Conservation (phyloP, 1,284 basidiomycete genomes). For the Sanghuangporus baumii region DNA sequence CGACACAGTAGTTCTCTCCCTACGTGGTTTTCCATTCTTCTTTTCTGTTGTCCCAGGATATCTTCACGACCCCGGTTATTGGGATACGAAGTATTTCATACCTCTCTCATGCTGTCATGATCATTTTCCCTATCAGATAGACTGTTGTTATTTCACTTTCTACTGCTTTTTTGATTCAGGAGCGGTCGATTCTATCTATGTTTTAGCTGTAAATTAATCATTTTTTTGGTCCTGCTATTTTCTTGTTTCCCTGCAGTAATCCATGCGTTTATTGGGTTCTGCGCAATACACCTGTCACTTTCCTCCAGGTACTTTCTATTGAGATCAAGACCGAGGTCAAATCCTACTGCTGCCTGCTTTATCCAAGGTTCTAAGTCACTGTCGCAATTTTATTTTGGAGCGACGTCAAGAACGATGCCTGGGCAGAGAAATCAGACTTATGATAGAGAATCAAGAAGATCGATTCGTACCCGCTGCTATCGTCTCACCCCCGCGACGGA, state of each 20-base stretch:
- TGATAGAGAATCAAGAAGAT: neutral
- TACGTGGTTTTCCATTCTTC: neutral
- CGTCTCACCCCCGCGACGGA: constrained; percentile 89
- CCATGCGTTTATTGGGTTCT: neutral
- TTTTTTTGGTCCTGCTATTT: neutral
- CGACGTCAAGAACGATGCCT: constrained; percentile 39
- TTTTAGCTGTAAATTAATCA: neutral
- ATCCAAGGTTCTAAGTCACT: neutral
- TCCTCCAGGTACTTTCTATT: neutral
- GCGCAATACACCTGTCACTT: neutral
- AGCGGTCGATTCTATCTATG: neutral
- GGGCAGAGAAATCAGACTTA: neutral
- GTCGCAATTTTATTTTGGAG: neutral
- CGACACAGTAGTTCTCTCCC: neutral
- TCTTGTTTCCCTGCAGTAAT: neutral
- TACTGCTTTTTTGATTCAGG: neutral
- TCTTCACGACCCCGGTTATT: neutral
- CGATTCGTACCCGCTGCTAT: constrained; percentile 75
- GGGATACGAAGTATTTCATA: neutral
- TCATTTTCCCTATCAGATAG: neutral
- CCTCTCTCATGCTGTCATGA: neutral
- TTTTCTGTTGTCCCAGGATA: neutral
- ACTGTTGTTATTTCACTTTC: neutral
- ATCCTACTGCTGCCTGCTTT: neutral
- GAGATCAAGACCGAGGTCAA: neutral